Evolutionary conservation across 2,329 filamentous ascomycete genomes (phyloP), one percentile per base, ranked within the genome.

Genomic region (Pseudogymnoascus verrucosus): DNA sequence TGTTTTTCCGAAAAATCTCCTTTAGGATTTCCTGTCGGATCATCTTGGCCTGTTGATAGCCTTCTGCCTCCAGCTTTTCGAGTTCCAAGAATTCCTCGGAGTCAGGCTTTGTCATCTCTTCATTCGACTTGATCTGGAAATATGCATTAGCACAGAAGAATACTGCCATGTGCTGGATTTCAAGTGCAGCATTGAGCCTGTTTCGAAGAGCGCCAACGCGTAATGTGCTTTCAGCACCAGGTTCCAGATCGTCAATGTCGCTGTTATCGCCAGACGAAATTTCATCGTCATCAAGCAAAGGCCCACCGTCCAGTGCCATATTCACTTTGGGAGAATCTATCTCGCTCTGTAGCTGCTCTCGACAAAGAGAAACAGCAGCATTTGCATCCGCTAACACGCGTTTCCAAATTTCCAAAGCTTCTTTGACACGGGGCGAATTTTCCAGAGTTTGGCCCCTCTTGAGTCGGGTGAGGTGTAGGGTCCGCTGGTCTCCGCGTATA

Each of bases 111-210:
- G 87, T 91, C 69, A 88, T 77, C 1, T 83, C 79, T 51, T 83
- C 74, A 63, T 93, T 84, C 0, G 85, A 84, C 71, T 93, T 95
- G 66, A 96, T 89, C 71, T 96, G 91, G 71, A 87, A 97, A 68
- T 88, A 87, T 0, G 87, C 89, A 68, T 92, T 96, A 12, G 88
- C 91, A 26, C 88, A 88, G 71, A 96, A 96, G 76, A 97, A 97
- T 0, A 85, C 81, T 31, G 89, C 91, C 67, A 88, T 86, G 73
- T 97, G 93, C 65, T 93, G 83, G 47, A 96, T 75, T 71, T 96
- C 91, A 16, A 96, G 78, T 2, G 90, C 87, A 19, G 80, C 82
- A 8, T 91, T 87, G 21, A 97, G 78, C 47, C 86, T 83, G 62
- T 87, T 84, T 36, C 87, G 84, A 60, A 83, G 81, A 39, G 85